A percentile compares a stretch with the other conserved stretches of the same genome.
phyloP scores from a whole-genome alignment of 192 early-diverging fungal species.

The Spizellomyces sp. region DNA sequence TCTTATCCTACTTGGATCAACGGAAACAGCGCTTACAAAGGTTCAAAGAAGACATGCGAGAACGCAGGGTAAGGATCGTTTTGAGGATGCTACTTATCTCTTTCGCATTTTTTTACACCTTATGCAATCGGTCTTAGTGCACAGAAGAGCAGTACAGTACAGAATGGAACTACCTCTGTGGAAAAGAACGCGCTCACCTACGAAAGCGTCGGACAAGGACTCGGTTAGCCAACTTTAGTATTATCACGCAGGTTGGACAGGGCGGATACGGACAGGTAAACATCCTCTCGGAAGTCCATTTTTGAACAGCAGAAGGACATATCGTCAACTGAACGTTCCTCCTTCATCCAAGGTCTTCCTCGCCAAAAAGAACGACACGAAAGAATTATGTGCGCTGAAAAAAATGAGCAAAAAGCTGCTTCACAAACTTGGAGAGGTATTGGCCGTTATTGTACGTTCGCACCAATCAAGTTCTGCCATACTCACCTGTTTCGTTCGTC shows the following conservation, averaged over 20 bases:
- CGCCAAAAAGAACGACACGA: conserved; percentile 69
- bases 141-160: conserved; percentile 39
- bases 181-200: conserved; percentile 61
- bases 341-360: conserved; percentile 54
- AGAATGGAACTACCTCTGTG: conserved; percentile 61
- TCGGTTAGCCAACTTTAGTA: conserved; percentile 65
- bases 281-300: no score
- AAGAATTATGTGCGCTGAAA: conserved; percentile 74
- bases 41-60: conserved; percentile 52
- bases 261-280: conserved; percentile 74
- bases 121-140: conserved; percentile 27
- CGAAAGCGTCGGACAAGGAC: conserved; percentile 70
- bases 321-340: no score
- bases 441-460: neutral
- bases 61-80: no score
- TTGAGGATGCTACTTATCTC: no score
- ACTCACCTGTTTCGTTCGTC: neutral
- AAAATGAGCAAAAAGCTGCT: conserved; percentile 75
- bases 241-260: conserved; percentile 75
- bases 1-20: conserved; percentile 76
- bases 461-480: neutral
- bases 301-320: no score
- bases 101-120: neutral
- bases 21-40: conserved; percentile 57
- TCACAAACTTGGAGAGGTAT: conserved; percentile 64